These are phyloP conservation scores for Alternaria incomplexa DNA, from an alignment of 2,329 filamentous ascomycete species.

Conservation along the genomic window DNA sequence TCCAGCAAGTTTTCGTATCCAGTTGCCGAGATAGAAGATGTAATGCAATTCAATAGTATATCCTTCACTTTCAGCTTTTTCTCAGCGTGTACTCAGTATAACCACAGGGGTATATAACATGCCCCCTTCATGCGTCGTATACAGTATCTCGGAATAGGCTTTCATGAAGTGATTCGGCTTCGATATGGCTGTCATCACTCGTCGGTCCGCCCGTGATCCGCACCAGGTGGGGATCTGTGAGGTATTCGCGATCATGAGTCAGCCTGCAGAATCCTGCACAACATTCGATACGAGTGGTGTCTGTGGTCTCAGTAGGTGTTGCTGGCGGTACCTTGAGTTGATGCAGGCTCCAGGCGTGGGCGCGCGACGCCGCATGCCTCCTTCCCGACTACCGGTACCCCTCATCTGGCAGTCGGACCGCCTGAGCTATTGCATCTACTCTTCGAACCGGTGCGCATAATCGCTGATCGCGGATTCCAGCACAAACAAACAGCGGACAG, in stretches of 20 bases:
- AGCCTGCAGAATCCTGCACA: background rate
- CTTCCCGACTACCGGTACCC: background rate
- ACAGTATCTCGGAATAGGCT: background rate
- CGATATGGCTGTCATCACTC: background rate
- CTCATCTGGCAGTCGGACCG: background rate
- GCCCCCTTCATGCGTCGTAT: background rate
- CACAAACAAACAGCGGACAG: background rate
- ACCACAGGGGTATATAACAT: background rate
- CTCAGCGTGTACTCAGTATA: background rate
- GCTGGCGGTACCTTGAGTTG: background rate
- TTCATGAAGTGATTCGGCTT: background rate
- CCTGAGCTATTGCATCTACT: background rate
- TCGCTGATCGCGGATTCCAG: background rate
- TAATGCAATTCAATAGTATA: background rate
- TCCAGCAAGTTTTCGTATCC: background rate
- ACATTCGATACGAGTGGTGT: background rate
- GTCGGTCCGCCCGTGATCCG: background rate
- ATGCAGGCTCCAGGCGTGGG: background rate
- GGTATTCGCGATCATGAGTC: background rate
- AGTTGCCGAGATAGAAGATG: background rate
- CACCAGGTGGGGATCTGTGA: background rate
- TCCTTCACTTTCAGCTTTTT: background rate
- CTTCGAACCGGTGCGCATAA: background rate
- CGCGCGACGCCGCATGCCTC: background rate
- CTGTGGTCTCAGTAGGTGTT: background rate